Evolutionary conservation across 176 grass and related monocot species (phyloP), one percentile per base, ranked within the genome.

Genomic region (Eleusine coracana): DNA sequence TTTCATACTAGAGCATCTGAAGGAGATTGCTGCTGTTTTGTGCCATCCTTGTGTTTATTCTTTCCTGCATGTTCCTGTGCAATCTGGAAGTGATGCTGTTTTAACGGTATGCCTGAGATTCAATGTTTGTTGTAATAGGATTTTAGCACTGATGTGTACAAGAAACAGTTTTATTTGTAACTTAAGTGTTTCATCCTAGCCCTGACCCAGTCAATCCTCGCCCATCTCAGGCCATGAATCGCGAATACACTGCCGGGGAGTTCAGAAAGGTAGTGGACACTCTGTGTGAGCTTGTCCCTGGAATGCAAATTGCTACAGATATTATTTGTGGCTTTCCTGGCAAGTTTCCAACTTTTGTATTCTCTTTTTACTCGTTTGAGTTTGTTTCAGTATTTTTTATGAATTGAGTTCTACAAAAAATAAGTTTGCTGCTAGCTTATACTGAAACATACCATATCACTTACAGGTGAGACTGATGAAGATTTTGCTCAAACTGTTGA

Each of bases 291-390:
- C 85, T 99, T 80, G 96, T 99, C 45, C 96, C 85, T 31, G 87
- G 91, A 80, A 99, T 96, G 90, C 96, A 99, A 87, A 96, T 99
- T 83, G 96, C 96, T 46, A 98, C 93, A 28, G 96, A 98, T 82
- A 93, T 99, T 83, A 96, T 96, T 56, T 99, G 96, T 76, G 91
- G 96, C 74, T 99, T 99, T 71, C 96, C 93, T 69, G 93, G 96
- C 65, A 74, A 90, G 54, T 65, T 73, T 16, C 83, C 5, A 6
- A 18, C 65, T 87, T 88, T 68, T 50, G 41, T 70, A 76, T 58
- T 25, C 10, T 69, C 18, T 82, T 65, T 37, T 68, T 71, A 54
- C 84, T 4, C 44, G 25, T 39, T 37, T 39, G 3, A 38, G 3
- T 60, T n/a, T 10, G 21, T 82, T 40, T 42, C 10, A 20, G 18